Conservation (phyloP, 208 protist species). For the Trypanosoma caninum region DNA sequence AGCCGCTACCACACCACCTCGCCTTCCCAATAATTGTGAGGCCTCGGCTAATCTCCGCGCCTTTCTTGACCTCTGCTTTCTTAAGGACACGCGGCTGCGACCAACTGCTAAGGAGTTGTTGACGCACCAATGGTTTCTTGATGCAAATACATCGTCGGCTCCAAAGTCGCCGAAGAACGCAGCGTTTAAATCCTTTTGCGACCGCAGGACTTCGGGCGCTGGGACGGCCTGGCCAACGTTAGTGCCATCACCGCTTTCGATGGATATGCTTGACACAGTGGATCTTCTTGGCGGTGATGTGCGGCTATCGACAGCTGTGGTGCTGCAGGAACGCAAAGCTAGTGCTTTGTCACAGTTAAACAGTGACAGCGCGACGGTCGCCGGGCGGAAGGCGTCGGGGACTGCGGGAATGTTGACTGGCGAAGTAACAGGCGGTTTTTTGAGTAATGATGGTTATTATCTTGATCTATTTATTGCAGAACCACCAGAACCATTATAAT, state of each 20-base stretch:
- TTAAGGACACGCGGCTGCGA: conserved; percentile 59
- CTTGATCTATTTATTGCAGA: conserved; percentile 26
- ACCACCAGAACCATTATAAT: too few relatives aligned
- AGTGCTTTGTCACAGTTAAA: too few relatives aligned
- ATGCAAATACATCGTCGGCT: background rate
- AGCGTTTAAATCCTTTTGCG: background rate
- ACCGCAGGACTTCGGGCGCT: background rate
- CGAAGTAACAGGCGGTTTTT: conserved; percentile 27
- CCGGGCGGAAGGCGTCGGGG: too few relatives aligned
- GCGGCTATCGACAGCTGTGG: background rate
- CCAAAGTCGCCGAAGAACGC: background rate
- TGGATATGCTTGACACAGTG: conserved; percentile 14
- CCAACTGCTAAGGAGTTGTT: conserved; percentile 64
- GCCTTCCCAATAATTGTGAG: conserved; percentile 36
- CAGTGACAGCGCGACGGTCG: too few relatives aligned
- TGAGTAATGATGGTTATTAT: conserved; percentile 43
- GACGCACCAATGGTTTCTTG: conserved; percentile 56
- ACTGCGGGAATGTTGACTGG: too few relatives aligned
- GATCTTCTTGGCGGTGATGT: conserved; percentile 2
- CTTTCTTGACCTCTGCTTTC: conserved; percentile 77
- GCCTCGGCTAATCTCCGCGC: conserved; percentile 46
- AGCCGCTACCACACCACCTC: conserved; percentile 38
- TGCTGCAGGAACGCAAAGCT: too few relatives aligned
- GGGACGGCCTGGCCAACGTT: background rate
- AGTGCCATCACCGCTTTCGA: background rate